These are phyloP conservation scores for Aspergillus fischeri DNA, from an alignment of 2,329 filamentous ascomycete species.

Conservation along the genomic window DNA sequence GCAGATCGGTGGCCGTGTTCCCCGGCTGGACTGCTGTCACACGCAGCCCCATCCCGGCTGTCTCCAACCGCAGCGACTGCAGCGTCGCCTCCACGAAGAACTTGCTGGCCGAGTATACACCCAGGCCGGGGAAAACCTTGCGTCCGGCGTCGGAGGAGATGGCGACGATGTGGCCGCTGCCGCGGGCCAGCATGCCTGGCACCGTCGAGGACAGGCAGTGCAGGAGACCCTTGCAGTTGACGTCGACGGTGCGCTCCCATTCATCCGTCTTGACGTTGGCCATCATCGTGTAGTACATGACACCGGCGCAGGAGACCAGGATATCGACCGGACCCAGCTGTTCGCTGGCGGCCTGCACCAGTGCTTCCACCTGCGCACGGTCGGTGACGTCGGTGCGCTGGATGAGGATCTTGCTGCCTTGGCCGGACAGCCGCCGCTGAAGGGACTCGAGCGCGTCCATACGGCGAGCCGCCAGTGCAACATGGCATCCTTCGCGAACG, in stretches of 20 bases:
- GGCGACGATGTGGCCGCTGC: conserved; percentile 69
- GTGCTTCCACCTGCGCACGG: conserved; percentile 60
- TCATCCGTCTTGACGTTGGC: conserved; percentile 67
- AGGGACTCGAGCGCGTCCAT: conserved; percentile 64
- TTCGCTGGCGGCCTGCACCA: conserved; percentile 56
- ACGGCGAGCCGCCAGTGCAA: conserved; percentile 69
- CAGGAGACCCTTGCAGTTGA: conserved; percentile 80
- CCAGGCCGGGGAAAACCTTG: conserved; percentile 75
- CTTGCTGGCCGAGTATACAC: conserved; percentile 78
- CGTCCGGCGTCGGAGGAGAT: conserved; percentile 79
- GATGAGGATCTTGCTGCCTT: conserved; percentile 62
- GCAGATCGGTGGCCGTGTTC: conserved; percentile 68
- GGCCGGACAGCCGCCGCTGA: conserved; percentile 55
- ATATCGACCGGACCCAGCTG: conserved; percentile 71
- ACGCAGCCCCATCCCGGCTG: conserved; percentile 66
- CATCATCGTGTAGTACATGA: conserved; percentile 92
- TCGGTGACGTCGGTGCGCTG: conserved; percentile 71
- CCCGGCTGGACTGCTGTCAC: conserved; percentile 75
- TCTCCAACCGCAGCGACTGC: conserved; percentile 71
- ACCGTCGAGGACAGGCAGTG: conserved; percentile 67
- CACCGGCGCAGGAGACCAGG: conserved; percentile 73
- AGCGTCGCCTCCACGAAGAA: conserved; percentile 82
- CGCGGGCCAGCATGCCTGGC: conserved; percentile 66
- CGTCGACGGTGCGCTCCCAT: conserved; percentile 78
- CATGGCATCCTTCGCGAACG: conserved; percentile 65